A percentile compares a stretch with the other conserved stretches of the same genome.
phyloP scores from a whole-genome alignment of 495 filamentous ascomycete genomes.

The Talaromyces ruber region DNA sequence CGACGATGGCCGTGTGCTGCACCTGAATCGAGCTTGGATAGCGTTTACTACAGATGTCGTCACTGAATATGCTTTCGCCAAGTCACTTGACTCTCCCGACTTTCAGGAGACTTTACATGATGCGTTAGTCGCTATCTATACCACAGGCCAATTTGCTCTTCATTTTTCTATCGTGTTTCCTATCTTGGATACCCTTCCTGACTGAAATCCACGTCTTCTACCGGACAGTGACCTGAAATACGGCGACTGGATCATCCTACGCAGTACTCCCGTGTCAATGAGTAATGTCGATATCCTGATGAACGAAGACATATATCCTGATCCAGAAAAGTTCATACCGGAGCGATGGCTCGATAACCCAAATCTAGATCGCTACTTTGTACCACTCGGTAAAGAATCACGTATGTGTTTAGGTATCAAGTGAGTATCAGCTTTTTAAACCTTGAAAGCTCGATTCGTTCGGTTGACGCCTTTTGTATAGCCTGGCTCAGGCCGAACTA shows the following conservation, averaged over 20 bases:
- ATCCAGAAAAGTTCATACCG: conserved; percentile 25
- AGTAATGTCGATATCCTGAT: conserved; percentile 25
- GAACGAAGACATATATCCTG: conserved; percentile 27
- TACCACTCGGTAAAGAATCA: conserved; percentile 16
- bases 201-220: conserved; percentile 15
- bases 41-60: conserved; percentile 31
- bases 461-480: conserved; percentile 2
- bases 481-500: conserved; percentile 31
- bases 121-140: conserved; percentile 1
- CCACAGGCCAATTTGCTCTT: conserved; percentile 2
- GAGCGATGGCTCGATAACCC: conserved; percentile 29
- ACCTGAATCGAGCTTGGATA: conserved; percentile 12
- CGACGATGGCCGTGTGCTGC: background rate
- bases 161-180: conserved; percentile 6
- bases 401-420: conserved; percentile 27
- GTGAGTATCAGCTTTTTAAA: conserved; percentile 9
- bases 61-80: conserved; percentile 31
- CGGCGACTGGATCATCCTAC: conserved; percentile 10
- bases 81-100: conserved; percentile 4
- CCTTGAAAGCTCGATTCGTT: background rate
- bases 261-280: conserved; percentile 33
- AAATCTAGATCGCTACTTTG: conserved; percentile 11
- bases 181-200: conserved; percentile 5
- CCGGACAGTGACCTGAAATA: background rate
- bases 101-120: conserved; percentile 2